Base-by-base conservation (phyloP, 2,329 filamentous ascomycete genomes). In the Colletotrichum musicola region DNA sequence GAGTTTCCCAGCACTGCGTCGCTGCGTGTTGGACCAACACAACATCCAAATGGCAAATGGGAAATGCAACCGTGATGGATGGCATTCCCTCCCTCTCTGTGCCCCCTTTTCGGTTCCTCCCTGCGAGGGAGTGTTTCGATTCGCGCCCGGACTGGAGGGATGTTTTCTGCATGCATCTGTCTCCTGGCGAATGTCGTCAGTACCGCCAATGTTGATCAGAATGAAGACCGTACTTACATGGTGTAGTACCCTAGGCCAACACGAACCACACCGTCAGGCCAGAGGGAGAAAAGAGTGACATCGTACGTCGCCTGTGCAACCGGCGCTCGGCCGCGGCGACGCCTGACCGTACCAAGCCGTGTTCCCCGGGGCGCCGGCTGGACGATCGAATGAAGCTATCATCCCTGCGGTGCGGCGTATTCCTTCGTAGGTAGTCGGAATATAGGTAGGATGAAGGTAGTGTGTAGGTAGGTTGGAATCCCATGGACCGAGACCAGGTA, bases 351-450 rank as follows among this genome's bases (percentile, higher is more conserved):
- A 54, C 18, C 64, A 64, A 54, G 58, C 59, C 59, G 64, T 50
- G 61, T 58, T 68, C 60, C 64, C 64, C 60, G 64, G 54, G 40
- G 51, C 40, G 40, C 61, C 53, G 59, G 64, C 38, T 40, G 53
- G 46, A 38, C 12, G 60, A 40, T 59, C 30, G n/a, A 40, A 27
- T 27, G 54, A 66, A 65, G 65, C 56, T 56, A 46, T 59, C 46
- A 59, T 56, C 62, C 62, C 62, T 69, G 60, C 61, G 49, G 46
- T 40, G 7, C 30, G 30, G 30, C 30, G 30, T 7, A 10, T 35
- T 35, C 30, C 30, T 10, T 35, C 30, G 30, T 35, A 25, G 22
- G 22, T 25, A 10, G 30, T 35, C 2, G 30, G 30, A 35, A 35
- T 10, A 35, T 35, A 3, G 30, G 30, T 35, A 35, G 30, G 30